Evolutionary conservation across 2,329 filamentous ascomycete genomes (phyloP).

Genomic region (Penicillium sp.): DNA sequence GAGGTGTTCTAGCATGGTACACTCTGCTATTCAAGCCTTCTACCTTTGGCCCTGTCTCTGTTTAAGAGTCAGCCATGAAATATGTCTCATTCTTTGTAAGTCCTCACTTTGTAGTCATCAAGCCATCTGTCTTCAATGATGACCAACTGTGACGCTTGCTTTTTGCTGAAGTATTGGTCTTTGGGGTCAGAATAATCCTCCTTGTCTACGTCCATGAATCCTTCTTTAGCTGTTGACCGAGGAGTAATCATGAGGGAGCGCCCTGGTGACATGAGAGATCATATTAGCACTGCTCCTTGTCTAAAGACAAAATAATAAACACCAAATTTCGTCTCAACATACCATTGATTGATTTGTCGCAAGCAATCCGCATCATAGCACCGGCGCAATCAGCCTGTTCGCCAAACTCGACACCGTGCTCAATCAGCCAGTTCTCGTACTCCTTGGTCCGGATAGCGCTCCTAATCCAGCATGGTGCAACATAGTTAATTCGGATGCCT

Average conservation of each 20-base stretch:
- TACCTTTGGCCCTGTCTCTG: not conserved
- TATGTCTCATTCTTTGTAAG: not conserved
- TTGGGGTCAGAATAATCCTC: not conserved
- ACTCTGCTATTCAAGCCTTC: not conserved
- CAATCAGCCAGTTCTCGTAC: not conserved
- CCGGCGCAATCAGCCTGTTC: not conserved
- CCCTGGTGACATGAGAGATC: not conserved
- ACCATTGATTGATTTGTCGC: not conserved
- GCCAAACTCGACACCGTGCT: not conserved
- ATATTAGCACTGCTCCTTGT: too few relatives aligned
- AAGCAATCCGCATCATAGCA: not conserved
- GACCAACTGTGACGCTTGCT: not conserved
- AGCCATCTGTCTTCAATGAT: not conserved
- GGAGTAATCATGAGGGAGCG: not conserved
- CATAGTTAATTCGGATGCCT: slow-evolving; percentile 49
- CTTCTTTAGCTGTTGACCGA: not conserved
- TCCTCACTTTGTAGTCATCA: not conserved
- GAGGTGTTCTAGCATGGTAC: too few relatives aligned
- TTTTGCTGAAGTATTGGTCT: not conserved
- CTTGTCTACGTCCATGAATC: not conserved
- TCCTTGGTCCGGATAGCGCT: not conserved
- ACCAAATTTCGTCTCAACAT: not conserved
- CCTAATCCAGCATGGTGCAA: slow-evolving; percentile 41
- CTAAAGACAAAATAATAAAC: not conserved
- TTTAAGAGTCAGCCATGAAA: not conserved